Percentiles rank a stretch among this genome's conserved stretches.
Evolutionary conservation across 2,329 filamentous ascomycete genomes (phyloP).

Genomic region (Talaromyces sp.): DNA sequence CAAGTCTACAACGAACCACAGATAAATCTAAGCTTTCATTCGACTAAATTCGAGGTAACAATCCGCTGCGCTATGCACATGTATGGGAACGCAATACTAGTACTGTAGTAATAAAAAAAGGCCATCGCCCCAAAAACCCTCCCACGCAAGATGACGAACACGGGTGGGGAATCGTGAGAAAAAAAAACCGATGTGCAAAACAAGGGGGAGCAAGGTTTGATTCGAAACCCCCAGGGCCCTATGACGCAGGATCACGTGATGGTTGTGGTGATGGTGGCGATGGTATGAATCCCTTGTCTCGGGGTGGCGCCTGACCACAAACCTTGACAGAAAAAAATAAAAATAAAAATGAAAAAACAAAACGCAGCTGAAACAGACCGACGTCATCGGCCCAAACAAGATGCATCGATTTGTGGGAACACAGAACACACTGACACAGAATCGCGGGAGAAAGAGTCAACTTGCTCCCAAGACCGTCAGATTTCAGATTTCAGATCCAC

Average conservation of each 20-base stretch:
- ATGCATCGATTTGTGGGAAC: neutral
- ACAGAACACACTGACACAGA: neutral
- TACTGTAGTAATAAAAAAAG: neutral
- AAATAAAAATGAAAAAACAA: slow-evolving; percentile 5
- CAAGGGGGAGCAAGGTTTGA: neutral
- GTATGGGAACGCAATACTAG: slow-evolving; percentile 6
- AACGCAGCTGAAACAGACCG: slow-evolving; percentile 10
- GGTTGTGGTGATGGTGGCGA: neutral
- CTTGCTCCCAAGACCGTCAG: neutral
- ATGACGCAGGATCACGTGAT: slow-evolving; percentile 3
- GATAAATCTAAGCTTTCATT: neutral
- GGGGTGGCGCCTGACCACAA: slow-evolving; percentile 6
- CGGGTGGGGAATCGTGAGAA: neutral
- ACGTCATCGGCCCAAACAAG: neutral
- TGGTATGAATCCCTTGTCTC: neutral
- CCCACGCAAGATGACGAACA: slow-evolving; percentile 3
- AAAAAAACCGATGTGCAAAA: neutral
- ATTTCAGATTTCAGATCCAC: slow-evolving; percentile 5
- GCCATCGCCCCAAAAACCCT: neutral
- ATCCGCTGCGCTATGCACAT: slow-evolving; percentile 13
- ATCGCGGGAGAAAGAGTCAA: neutral
- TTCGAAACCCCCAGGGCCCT: too few species aligned
- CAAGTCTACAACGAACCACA: neutral
- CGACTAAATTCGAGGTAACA: neutral
- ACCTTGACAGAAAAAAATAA: slow-evolving; percentile 6